Percentiles rank a stretch among this genome's conserved stretches.
phyloP scores from a whole-genome alignment of 345 rosid genomes.

The Lepidium didymum region DNA sequence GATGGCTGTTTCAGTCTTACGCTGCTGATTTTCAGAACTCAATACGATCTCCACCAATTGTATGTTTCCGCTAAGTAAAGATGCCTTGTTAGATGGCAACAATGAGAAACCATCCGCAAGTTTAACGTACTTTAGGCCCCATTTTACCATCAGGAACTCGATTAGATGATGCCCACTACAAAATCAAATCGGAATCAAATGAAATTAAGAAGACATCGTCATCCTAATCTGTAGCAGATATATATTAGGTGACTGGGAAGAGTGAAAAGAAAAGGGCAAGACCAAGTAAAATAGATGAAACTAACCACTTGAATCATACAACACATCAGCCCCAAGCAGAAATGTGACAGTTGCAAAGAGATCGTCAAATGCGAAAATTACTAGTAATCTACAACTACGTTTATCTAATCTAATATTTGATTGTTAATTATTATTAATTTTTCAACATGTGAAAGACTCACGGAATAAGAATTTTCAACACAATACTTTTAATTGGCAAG shows the following conservation, averaged over 20 bases:
- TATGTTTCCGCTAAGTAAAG: constrained; percentile 56
- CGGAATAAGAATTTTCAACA: too few species aligned
- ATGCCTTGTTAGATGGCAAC: constrained; percentile 66
- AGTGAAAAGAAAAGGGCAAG: neutral
- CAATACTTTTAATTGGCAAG: too few species aligned
- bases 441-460: too few species aligned
- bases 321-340: constrained; percentile 91
- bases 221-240: neutral
- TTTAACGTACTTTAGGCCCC: constrained; percentile 74
- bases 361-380: too few species aligned
- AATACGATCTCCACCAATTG: constrained; percentile 68
- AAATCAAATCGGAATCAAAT: neutral
- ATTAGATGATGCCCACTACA: constrained; percentile 91
- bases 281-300: neutral
- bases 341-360: too few species aligned
- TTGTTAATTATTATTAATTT: too few species aligned
- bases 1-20: neutral
- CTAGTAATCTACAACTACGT: too few species aligned
- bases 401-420: too few species aligned
- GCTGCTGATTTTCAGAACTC: constrained; percentile 13
- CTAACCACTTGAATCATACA: constrained; percentile 75
- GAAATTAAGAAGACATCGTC: neutral
- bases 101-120: constrained; percentile 76
- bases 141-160: constrained; percentile 81
- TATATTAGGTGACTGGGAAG: neutral